Evolutionary conservation across 2,329 filamentous ascomycete species (phyloP).

Genomic region (Pseudogymnoascus sp.): DNA sequence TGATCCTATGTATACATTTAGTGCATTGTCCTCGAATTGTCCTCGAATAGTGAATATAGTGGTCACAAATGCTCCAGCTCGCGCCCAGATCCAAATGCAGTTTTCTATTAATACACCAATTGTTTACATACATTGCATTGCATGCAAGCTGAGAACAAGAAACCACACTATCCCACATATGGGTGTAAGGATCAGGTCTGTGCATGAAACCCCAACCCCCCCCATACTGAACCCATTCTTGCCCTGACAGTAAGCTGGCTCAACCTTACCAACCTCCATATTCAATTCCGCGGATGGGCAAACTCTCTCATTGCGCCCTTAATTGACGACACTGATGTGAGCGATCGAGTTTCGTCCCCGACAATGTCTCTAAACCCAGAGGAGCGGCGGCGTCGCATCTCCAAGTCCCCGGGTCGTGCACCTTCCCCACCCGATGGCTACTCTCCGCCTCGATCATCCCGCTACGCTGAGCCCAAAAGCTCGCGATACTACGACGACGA

Average conservation of each 20-base stretch:
- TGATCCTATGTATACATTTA: not conserved
- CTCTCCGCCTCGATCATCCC: not conserved
- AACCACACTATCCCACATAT: slow-evolving; percentile 4
- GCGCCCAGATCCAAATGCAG: not conserved
- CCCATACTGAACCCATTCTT: slow-evolving; percentile 7
- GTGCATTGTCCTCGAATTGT: not conserved
- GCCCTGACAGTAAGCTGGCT: slow-evolving; percentile 3
- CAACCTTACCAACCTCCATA: slow-evolving; percentile 6
- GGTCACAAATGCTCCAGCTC: not conserved
- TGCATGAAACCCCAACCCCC: slow-evolving; percentile 8
- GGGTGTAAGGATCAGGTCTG: slow-evolving; percentile 7
- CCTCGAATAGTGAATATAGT: not conserved
- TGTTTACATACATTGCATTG: slow-evolving; percentile 6
- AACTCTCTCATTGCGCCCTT: not conserved
- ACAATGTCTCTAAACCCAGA: slow-evolving; percentile 6
- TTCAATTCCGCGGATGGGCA: not conserved
- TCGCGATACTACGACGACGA: slow-evolving; percentile 6
- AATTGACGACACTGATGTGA: slow-evolving; percentile 2
- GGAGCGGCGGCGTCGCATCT: not conserved
- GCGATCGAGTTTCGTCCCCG: not conserved
- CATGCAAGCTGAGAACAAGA: slow-evolving; percentile 3
- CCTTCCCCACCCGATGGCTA: not conserved
- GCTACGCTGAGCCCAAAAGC: slow-evolving; percentile 1
- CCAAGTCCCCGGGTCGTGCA: not conserved
- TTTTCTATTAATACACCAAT: not conserved